Evolutionary conservation across 225 moss, liverwort and hornwort species (phyloP).

Genomic region (Lunularia cruciata): DNA sequence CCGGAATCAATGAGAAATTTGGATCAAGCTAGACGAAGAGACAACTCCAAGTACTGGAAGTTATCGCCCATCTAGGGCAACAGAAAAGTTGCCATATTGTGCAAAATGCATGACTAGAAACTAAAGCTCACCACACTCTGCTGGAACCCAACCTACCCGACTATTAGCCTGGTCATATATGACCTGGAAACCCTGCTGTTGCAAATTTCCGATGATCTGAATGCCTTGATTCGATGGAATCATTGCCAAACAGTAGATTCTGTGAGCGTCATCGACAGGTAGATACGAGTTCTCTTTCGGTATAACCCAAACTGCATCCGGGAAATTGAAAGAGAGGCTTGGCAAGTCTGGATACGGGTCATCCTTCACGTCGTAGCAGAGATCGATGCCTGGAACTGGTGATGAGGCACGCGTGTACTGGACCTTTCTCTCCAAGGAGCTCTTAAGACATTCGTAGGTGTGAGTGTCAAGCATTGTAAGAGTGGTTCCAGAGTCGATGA

Average conservation of each 20-base stretch:
- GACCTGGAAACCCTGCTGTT: conserved; percentile 25
- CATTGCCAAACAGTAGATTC: conserved; percentile 21
- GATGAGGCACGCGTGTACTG: neutral
- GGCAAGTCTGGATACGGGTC: conserved; percentile 5
- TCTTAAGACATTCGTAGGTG: conserved; percentile 1
- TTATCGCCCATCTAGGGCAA: too few relatives aligned
- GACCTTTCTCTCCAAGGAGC: neutral
- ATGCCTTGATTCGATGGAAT: conserved; percentile 7
- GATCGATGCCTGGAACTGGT: neutral
- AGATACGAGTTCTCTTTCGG: conserved; percentile 11
- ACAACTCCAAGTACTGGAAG: too few relatives aligned
- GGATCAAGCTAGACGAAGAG: too few relatives aligned
- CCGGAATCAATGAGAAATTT: too few relatives aligned
- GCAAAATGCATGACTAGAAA: neutral
- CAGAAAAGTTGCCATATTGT: too few relatives aligned
- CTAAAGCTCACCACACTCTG: neutral
- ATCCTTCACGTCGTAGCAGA: conserved; percentile 2
- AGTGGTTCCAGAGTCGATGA: conserved; percentile 31
- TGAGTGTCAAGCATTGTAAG: conserved; percentile 8
- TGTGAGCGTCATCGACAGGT: neutral
- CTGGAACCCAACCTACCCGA: conserved; percentile 4
- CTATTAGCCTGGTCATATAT: conserved; percentile 24
- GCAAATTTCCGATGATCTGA: conserved; percentile 26
- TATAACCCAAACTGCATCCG: conserved; percentile 8
- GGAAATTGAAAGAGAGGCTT: conserved; percentile 8